Base-by-base conservation (phyloP, 2,329 filamentous ascomycete genomes). In the Celoporthe dispersa region DNA sequence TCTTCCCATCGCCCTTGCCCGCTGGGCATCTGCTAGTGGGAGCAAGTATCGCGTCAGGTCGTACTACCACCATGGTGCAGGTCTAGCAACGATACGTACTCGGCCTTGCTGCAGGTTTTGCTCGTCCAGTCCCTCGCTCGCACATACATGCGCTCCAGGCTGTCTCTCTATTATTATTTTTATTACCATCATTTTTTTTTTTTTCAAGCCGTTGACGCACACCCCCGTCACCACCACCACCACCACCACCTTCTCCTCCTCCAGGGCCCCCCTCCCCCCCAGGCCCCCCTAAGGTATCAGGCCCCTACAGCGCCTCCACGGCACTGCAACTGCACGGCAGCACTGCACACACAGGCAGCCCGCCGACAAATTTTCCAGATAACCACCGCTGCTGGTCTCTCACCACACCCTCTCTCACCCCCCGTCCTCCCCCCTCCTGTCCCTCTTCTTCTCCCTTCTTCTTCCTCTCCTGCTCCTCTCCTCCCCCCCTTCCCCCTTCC, bases 401-500 rank as follows among this genome's bases (percentile, higher is more conserved):
- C 66, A 59, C 57, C 64, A 60, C 68, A 62, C 63, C 16, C 48
- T 44, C 19, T 31, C 37, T 14, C 33, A 31, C 48, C 51, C 22
- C 37, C 19, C n/a, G 19, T 44, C 22, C 8, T 53, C 53, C 60
- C 41, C 57, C 41, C 9, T 44, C 53, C n/a, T 35, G 28, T n/a
- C 55, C 44, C 37, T 31, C 22, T 63, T 9, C 19, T 37, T 44
- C n/a, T 16, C 51, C 44, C 51, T 64, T 55, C 57, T 39, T 44
- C 74, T 73, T 70, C 73, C 75, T 19, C 25, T 28, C 14, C 57
- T 22, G 14, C n/a, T 8, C 25, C 22, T 31, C 25, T 75, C 76
- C 74, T 75, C 71, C 75, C 65, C 73, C 71, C 75, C 76, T 77
- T 70, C 73, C 73, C 73, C 73, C 72, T 75, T 60, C 70, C 75